Conservation (phyloP, 2,329 filamentous ascomycete species). For the Talaromyces sp. region DNA sequence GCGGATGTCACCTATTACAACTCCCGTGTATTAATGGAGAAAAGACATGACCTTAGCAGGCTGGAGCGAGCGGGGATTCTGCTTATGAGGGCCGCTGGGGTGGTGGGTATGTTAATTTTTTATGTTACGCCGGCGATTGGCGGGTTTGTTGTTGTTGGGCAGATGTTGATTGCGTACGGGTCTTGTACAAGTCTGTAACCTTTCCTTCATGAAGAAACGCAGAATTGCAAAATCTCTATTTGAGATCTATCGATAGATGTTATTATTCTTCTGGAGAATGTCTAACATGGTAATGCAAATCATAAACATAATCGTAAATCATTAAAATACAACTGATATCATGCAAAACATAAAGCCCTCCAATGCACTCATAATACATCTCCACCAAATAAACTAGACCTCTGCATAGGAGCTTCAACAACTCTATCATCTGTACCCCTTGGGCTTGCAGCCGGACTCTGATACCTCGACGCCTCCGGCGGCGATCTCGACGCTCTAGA, state of each 20-base stretch:
- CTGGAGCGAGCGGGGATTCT: neutral
- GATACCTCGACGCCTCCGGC: neutral
- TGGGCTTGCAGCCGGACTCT: neutral
- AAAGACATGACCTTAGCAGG: neutral
- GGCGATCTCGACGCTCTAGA: slow-evolving; percentile 13
- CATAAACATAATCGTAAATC: neutral
- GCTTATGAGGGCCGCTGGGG: neutral
- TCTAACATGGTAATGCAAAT: neutral
- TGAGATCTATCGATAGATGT: neutral
- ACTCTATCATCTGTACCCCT: neutral
- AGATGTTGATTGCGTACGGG: slow-evolving; percentile 6
- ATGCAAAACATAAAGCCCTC: neutral
- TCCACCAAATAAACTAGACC: slow-evolving; percentile 1
- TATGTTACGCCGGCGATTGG: slow-evolving; percentile 5
- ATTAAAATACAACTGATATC: neutral
- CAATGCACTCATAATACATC: neutral
- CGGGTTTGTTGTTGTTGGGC: neutral
- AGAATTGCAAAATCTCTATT: neutral
- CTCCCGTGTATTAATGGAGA: neutral
- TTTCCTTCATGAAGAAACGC: neutral
- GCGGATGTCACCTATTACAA: neutral
- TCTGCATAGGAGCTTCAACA: neutral
- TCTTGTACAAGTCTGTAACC: neutral
- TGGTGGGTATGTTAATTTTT: neutral
- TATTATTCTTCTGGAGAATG: neutral